A percentile compares a stretch with the other conserved stretches of the same genome.
These are phyloP conservation scores for Aspergillus oerlinghausenensis DNA, from an alignment of 2,329 filamentous ascomycete genomes.

Conservation along the genomic window DNA sequence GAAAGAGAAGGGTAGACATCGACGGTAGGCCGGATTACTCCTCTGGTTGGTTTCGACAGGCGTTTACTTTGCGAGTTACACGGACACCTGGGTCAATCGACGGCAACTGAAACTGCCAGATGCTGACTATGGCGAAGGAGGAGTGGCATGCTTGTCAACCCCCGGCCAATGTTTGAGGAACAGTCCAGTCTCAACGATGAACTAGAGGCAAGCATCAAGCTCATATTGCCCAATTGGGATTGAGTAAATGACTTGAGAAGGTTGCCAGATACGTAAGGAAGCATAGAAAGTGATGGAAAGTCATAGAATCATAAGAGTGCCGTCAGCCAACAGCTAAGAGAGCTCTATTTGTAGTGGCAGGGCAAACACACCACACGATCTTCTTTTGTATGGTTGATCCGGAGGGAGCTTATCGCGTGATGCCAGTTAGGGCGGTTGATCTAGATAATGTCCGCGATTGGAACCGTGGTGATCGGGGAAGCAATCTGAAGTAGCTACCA, in stretches of 20 bases:
- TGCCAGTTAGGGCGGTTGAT: not conserved
- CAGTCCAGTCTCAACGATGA: not conserved
- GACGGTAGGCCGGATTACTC: not conserved
- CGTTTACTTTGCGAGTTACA: not conserved
- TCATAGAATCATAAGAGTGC: not conserved
- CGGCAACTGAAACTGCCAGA: not conserved
- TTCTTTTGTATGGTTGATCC: not conserved
- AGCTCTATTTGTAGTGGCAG: not conserved
- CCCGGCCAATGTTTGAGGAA: not conserved
- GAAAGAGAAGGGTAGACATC: not conserved
- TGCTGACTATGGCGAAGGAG: not conserved
- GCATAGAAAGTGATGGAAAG: not conserved
- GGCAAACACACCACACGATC: not conserved
- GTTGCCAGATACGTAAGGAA: not conserved
- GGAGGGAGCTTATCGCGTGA: not conserved
- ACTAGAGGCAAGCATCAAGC: too few species aligned
- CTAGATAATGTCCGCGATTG: not conserved
- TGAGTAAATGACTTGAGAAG: not conserved
- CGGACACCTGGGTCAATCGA: not conserved
- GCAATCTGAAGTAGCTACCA: not conserved
- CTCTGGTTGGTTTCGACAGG: not conserved
- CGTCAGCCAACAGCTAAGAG: not conserved
- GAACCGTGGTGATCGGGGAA: not conserved
- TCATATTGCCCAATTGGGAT: not conserved
- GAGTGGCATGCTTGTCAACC: not conserved